Conservation (phyloP, 163 green algal genomes). For the Chlamydomonas reinhardtii region DNA sequence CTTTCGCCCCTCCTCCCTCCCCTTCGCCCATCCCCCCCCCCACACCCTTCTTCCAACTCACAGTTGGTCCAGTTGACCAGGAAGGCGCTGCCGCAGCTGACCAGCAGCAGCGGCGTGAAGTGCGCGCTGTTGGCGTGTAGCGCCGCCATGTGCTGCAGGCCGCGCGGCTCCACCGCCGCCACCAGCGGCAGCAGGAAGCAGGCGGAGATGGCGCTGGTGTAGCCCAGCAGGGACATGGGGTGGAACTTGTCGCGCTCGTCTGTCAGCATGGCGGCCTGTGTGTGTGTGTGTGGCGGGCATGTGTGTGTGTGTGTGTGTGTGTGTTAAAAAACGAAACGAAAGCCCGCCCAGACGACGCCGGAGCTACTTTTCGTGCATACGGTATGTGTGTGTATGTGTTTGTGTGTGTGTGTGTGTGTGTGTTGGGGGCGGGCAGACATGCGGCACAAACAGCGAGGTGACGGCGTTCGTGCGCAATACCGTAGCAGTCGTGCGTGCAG, state of each 20-base stretch:
- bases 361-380: not conserved
- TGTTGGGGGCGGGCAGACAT: too few species aligned
- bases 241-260: constrained; percentile 34
- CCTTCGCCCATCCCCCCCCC: too few species aligned
- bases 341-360: too few species aligned
- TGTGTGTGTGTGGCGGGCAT: too few species aligned
- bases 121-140: not conserved
- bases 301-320: too few species aligned
- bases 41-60: not conserved
- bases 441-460: too few species aligned
- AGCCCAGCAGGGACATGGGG: constrained; percentile 31
- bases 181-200: constrained; percentile 13
- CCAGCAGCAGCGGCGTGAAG: constrained; percentile 28
- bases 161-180: not conserved
- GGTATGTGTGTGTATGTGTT: not conserved
- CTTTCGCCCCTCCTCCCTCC: too few species aligned
- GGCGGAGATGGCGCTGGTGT: constrained; percentile 5
- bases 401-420: not conserved
- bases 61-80: constrained; percentile 39
- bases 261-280: constrained; percentile 19
- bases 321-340: too few species aligned
- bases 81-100: constrained; percentile 12
- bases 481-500: too few species aligned
- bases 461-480: too few species aligned
- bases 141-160: not conserved